Evolutionary conservation across 2,329 filamentous ascomycete genomes (phyloP), one percentile per base, ranked within the genome.

Genomic region (Podosphaera xanthii): DNA sequence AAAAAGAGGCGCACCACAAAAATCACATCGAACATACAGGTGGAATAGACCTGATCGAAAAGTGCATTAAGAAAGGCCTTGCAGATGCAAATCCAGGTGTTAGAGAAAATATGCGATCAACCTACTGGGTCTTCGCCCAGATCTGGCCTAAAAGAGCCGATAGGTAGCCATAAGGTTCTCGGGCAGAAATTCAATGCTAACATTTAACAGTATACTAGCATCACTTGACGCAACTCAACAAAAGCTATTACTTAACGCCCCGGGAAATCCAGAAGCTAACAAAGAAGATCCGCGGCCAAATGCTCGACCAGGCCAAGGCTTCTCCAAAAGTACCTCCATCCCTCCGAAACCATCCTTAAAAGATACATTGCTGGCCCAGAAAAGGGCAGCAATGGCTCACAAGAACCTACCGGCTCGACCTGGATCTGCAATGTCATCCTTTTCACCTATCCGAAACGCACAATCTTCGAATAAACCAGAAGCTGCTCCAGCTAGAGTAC

Each of bases 61-160:
- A 94, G 70, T 87, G 85, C 64, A 80, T 98, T 67, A 89, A 85
- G 70, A 94, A 89, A 69, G 87, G 91, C 0, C 76, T 98, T n/a
- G 77, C 76, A 31, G 92, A 98, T 73, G 77, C 91, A 10, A 95
- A 97, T 67, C 89, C 90, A 6, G 86, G 84, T 36, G 91, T 97
- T 53, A 81, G 92, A 66, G 89, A 95, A 70, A 83, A 81, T 63
- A 91, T 86, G 76, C 81, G 92, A 65, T 78, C 81, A 44, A 87
- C 88, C 0, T 98, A 87, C 70, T 98, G 92, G 92, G 75, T 76
- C 0, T 96, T 90, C 69, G 80, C 82, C 61, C 75, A 74, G 40
- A 76, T 87, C 22, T 97, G 89, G 87, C 84, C 86, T 2, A 77
- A 82, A 30, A 82, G 78, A 67, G 89, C 88, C 46, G 84, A 91